Evolutionary conservation across 106 monocot species (phyloP).

Genomic region (Dioscorea dumetorum): DNA sequence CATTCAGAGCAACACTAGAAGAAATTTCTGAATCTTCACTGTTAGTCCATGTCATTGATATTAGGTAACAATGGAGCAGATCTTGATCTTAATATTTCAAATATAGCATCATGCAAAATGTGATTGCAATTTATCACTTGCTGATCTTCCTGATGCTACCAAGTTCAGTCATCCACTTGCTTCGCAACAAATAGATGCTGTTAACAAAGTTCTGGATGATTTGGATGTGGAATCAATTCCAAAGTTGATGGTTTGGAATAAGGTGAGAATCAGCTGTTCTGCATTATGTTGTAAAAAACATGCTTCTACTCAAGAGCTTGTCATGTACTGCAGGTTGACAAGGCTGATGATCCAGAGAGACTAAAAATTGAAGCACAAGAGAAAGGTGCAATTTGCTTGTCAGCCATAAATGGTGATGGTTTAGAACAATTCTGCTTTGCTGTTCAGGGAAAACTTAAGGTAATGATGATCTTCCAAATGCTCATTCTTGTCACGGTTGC

Average conservation of each 20-base stretch:
- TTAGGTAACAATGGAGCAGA: slow-evolving; percentile 41
- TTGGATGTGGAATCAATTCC: slow-evolving; percentile 82
- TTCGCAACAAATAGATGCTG: slow-evolving; percentile 76
- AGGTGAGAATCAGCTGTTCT: slow-evolving; percentile 32
- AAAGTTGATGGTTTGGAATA: slow-evolving; percentile 88
- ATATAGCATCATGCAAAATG: not conserved
- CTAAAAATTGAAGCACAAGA: slow-evolving; percentile 54
- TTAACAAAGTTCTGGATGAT: slow-evolving; percentile 68
- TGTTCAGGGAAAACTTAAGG: slow-evolving; percentile 80
- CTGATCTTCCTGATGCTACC: not conserved
- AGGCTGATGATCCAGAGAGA: slow-evolving; percentile 44
- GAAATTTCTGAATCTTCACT: slow-evolving; percentile 94
- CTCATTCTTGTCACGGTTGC: not conserved
- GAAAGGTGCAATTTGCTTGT: slow-evolving; percentile 71
- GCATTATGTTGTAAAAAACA: not conserved
- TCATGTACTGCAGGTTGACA: slow-evolving; percentile 53
- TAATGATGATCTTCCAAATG: not conserved
- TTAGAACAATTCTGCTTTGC: slow-evolving; percentile 72
- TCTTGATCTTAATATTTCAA: not conserved
- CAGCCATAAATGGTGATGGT: slow-evolving; percentile 78
- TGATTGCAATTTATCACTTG: not conserved
- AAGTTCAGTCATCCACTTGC: slow-evolving; percentile 80
- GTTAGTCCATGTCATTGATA: slow-evolving; percentile 90
- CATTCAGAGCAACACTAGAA: slow-evolving; percentile 94
- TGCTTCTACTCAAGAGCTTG: not conserved